Evolutionary conservation across 371 early-diverging fungal species (phyloP), one percentile per base, ranked within the genome.

Genomic region (Rhizopus arrhizus): DNA sequence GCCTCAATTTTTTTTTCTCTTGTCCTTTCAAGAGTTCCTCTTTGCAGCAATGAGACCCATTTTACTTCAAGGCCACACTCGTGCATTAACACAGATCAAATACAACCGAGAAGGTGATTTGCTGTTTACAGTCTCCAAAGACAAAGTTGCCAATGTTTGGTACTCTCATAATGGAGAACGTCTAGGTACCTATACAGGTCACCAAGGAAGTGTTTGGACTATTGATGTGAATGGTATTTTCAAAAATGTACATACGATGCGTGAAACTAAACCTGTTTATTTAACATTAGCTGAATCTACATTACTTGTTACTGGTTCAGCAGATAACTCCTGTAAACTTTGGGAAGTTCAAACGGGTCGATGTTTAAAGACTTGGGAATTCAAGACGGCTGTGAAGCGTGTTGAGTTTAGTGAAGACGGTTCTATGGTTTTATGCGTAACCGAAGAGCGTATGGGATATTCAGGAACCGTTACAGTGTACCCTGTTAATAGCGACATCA

Each of bases 41-140:
- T 54, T 51, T 56, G 10, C 3, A 15, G 52, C 32, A 60, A 81
- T 86, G 95, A 84, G 91, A 70, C 98, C 98, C 55, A 96, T 97
- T 82, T 81, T 97, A 57, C 86, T 96, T 58, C 92, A 92, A 86
- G 99, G 97, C 34, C 99, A 99, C 81, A 89, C 89, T 48, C 95
- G 99, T 84, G 91, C 99, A 48, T 84, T 99, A 62, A 99, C 99
- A 53, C 94, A 95, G 74, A 89, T 99, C 75, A 95, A 95, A 81
- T 99, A 97, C 90, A 99, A 99, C 87, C 69, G 86, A 52, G 99
- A 99, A 70, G 99, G 99, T 58, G 99, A 99, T 83, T 84, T 99
- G 53, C 82, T 99, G 62, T 99, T 99, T 83, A 89, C 96, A 3
- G 93, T 90, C 49, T 91, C 96, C 31, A 98, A 98, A 83, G 99